phyloP scores from a whole-genome alignment of 352 stramenopile genomes.

The Pythium coloratum region DNA sequence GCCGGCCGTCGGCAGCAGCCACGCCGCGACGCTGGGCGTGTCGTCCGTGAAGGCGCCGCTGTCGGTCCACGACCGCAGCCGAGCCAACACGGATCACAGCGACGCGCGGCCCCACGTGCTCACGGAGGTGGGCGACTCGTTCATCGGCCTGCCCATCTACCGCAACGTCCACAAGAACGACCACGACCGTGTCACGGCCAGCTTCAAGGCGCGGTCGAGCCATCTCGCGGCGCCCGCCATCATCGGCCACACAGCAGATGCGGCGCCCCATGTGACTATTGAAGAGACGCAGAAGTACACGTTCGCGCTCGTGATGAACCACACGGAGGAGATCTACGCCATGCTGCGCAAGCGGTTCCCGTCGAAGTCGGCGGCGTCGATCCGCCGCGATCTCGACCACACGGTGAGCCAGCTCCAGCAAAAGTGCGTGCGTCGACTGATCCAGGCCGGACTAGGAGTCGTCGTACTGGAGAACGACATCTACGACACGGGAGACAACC shows the following conservation, averaged over 20 bases:
- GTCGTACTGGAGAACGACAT: conserved; percentile 77
- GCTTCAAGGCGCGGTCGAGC: conserved; percentile 29
- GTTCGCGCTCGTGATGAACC: conserved; percentile 83
- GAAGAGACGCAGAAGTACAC: conserved; percentile 89
- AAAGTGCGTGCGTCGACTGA: conserved; percentile 77
- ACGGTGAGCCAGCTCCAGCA: conserved; percentile 75
- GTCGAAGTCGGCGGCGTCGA: conserved; percentile 63
- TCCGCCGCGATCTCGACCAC: conserved; percentile 67
- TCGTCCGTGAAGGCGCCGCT: background rate
- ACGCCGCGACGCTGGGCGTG: background rate
- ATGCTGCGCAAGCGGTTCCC: conserved; percentile 68
- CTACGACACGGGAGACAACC: conserved; percentile 35
- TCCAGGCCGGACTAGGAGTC: conserved; percentile 76
- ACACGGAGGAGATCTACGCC: conserved; percentile 76
- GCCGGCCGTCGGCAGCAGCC: conserved; percentile 13
- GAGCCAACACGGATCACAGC: conserved; percentile 27
- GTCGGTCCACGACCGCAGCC: conserved; percentile 15
- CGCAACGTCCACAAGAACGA: conserved; percentile 18
- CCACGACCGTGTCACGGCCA: conserved; percentile 25
- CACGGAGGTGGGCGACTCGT: conserved; percentile 56
- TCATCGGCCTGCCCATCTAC: conserved; percentile 29
- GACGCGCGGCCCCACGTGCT: conserved; percentile 41
- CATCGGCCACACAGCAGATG: conserved; percentile 27
- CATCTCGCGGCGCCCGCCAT: conserved; percentile 21
- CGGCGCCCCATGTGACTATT: conserved; percentile 68